phyloP scores from a whole-genome alignment of 2,329 filamentous ascomycete genomes.

The Colletotrichum liaoningense region DNA sequence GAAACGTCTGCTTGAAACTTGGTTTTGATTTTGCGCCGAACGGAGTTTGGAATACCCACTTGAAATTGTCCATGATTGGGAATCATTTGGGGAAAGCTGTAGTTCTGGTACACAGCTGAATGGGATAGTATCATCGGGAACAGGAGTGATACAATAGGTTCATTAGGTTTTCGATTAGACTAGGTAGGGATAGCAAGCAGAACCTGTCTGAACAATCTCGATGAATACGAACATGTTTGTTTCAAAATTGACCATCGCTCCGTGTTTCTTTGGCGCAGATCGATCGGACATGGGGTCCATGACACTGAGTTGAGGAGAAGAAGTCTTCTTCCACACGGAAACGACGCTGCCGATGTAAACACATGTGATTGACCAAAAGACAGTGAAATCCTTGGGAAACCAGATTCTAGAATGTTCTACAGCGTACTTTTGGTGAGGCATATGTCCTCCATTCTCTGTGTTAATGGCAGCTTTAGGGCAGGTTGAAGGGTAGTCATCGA shows the following conservation, averaged over 20 bases:
- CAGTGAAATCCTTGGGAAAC: too few relatives aligned
- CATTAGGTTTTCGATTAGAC: too few relatives aligned
- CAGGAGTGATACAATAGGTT: neutral
- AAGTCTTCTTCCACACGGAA: too few relatives aligned
- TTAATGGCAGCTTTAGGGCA: neutral
- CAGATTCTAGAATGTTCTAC: too few relatives aligned
- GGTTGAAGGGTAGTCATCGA: neutral
- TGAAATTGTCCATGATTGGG: neutral
- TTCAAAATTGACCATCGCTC: too few relatives aligned
- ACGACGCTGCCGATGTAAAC: too few relatives aligned
- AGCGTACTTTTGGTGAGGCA: too few relatives aligned
- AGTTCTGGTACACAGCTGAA: neutral
- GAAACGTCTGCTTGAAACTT: neutral
- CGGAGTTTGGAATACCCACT: slow-evolving; percentile 12
- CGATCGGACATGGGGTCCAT: too few relatives aligned
- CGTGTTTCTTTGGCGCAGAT: neutral
- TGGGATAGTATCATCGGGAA: neutral
- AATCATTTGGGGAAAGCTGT: neutral
- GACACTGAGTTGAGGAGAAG: too few relatives aligned
- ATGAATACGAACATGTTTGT: neutral
- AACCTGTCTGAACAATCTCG: neutral
- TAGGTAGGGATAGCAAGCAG: neutral
- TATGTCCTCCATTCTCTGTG: too few relatives aligned
- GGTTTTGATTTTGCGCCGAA: neutral
- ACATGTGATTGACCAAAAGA: too few relatives aligned